These are phyloP conservation scores for Omphalea diandra DNA, from an alignment of 441 rosid genomes.

Conservation along the genomic window DNA sequence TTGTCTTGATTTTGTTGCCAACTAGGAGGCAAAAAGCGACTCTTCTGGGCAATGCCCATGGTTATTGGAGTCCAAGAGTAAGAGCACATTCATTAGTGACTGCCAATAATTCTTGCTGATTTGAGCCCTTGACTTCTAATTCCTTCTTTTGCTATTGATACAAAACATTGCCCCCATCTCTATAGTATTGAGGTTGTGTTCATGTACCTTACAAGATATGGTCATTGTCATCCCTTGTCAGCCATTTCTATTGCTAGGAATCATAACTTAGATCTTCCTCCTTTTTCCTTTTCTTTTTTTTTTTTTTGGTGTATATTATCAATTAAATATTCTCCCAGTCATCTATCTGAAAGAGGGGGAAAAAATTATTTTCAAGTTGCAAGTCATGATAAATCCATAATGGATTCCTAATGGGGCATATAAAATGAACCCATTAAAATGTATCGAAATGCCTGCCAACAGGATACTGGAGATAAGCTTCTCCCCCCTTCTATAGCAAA, in stretches of 20 bases:
- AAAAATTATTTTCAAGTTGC: constrained; percentile 1
- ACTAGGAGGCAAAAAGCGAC: constrained; percentile 9
- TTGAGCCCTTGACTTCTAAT: not conserved
- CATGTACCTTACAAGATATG: not conserved
- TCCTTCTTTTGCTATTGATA: not conserved
- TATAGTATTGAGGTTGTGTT: not conserved
- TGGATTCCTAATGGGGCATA: constrained; percentile 1
- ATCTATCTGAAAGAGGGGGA: too few species aligned
- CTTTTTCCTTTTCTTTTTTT: not conserved
- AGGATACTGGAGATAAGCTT: not conserved
- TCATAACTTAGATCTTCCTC: not conserved
- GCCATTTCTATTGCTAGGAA: not conserved
- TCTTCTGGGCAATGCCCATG: constrained; percentile 1
- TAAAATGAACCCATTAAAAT: not conserved
- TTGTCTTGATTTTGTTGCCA: not conserved
- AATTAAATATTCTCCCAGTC: too few species aligned
- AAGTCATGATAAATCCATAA: not conserved
- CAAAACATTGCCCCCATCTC: constrained; percentile 12
- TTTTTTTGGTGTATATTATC: not conserved
- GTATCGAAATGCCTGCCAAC: not conserved
- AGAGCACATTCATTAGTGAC: not conserved
- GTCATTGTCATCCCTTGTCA: constrained; percentile 7
- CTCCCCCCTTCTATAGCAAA: too few species aligned
- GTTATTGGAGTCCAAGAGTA: not conserved
- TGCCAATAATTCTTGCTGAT: constrained; percentile 4